Conservation (phyloP, 305 asterid species). For the Fraxinus ornus region DNA sequence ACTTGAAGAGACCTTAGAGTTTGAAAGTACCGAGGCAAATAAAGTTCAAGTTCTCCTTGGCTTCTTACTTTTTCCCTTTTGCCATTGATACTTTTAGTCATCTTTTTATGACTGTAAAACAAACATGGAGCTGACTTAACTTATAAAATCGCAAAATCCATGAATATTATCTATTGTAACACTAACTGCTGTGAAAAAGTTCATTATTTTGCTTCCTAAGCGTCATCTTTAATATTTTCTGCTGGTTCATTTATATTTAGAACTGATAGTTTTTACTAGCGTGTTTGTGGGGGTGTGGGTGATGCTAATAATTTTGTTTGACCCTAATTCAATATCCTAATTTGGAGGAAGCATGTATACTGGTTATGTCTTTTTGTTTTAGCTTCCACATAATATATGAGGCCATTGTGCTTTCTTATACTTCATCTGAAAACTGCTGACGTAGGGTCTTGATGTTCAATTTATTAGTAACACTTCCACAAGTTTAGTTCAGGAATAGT, state of each 20-base stretch:
- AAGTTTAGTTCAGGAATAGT: background rate
- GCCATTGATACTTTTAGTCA: background rate
- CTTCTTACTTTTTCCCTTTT: background rate
- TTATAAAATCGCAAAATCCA: background rate
- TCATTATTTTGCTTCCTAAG: background rate
- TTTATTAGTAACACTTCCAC: background rate
- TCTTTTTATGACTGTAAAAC: background rate
- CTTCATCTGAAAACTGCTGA: background rate
- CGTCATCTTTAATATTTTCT: background rate
- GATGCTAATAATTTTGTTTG: background rate
- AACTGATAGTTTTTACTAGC: background rate
- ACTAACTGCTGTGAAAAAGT: background rate
- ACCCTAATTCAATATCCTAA: background rate
- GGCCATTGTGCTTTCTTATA: background rate
- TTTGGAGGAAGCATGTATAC: background rate
- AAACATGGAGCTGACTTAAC: background rate
- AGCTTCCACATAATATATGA: background rate
- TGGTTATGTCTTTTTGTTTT: background rate
- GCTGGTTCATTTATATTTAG: background rate
- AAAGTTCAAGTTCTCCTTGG: background rate
- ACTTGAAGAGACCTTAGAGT: background rate
- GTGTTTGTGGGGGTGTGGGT: background rate
- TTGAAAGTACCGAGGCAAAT: background rate
- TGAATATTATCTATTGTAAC: background rate
- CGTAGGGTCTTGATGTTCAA: background rate